Conservation (phyloP, 345 rosid species). For the Moricandia arvensis region DNA sequence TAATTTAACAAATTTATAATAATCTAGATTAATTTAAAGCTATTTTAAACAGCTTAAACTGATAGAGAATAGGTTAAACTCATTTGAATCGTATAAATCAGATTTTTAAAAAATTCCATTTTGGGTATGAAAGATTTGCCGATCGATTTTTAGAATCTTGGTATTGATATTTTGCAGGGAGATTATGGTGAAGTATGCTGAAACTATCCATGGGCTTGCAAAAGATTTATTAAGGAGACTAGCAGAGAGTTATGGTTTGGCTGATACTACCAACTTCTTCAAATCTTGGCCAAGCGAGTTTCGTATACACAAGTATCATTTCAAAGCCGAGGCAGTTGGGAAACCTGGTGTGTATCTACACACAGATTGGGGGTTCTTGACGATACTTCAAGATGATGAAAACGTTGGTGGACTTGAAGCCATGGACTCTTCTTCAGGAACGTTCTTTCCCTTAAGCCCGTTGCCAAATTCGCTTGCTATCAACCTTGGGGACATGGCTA, state of each 20-base stretch:
- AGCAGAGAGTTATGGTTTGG: background rate
- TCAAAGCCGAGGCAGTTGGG: background rate
- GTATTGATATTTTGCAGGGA: too few species aligned
- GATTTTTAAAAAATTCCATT: too few species aligned
- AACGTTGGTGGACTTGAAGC: background rate
- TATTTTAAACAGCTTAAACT: too few species aligned
- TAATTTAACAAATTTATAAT: too few species aligned
- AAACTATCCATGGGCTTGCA: background rate
- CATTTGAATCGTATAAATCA: too few species aligned
- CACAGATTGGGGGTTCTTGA: background rate
- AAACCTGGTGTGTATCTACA: background rate
- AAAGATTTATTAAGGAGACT: background rate
- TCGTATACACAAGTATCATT: background rate
- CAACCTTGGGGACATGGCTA: background rate
- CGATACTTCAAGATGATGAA: background rate
- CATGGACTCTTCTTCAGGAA: background rate
- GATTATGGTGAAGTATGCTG: constrained; percentile 9
- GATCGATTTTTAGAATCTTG: too few species aligned
- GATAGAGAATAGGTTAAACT: too few species aligned
- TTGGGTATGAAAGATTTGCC: too few species aligned
- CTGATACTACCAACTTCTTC: background rate
- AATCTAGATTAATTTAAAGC: too few species aligned
- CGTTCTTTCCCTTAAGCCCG: background rate
- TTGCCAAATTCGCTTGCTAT: background rate
- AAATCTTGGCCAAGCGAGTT: background rate